Base-by-base conservation (phyloP, 768 basidiomycete species). In the Trametes gibbosa region DNA sequence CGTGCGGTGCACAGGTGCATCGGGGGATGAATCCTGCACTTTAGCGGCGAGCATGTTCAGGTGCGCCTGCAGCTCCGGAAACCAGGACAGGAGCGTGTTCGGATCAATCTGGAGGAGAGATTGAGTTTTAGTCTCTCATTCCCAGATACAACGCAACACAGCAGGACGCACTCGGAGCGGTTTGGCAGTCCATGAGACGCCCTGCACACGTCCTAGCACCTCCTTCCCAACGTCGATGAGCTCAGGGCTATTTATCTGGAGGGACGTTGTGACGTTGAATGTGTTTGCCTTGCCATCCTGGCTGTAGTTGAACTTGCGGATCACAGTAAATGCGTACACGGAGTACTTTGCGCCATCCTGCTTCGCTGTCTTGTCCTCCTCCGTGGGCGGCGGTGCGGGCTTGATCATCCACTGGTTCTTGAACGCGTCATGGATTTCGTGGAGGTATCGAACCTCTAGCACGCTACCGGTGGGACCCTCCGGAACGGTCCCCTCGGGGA, bases 141-240 rank as follows among this genome's bases (percentile, higher is more conserved):
- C 5, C 9, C 25, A 7, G 43, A 17, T 1, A 17, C 16, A 5
- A 24, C n/a, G 17, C 13, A 3, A 19, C 6, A 13, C 35, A 50
- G 29, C 4, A 29, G 43, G 7, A 58, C 61, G 5, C 65, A 84
- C 84, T 70, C 82, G 79, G 10, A 86, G 74, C 7, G 83, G 83
- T 27, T 83, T 79, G 5, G 79, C 68, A 32, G 81, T 80, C 84
- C 85, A 87, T 8, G 84, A 85, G 24, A 85, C 72, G 16, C 84
- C 84, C 25, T 81, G 81, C 77, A 81, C 82, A 5, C 77, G 74
- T 53, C 79, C 74, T 58, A 87, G 80, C 19, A 86, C 80, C 40
- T 83, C 81, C 61, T 82, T 79, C 63, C 83, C 84, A 1, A 81
- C 81, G 62, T 82, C 79, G 23, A 82, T 69, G 56, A 87, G 77